Evolutionary conservation across 768 basidiomycete genomes (phyloP).

Genomic region (Suillus placidus): DNA sequence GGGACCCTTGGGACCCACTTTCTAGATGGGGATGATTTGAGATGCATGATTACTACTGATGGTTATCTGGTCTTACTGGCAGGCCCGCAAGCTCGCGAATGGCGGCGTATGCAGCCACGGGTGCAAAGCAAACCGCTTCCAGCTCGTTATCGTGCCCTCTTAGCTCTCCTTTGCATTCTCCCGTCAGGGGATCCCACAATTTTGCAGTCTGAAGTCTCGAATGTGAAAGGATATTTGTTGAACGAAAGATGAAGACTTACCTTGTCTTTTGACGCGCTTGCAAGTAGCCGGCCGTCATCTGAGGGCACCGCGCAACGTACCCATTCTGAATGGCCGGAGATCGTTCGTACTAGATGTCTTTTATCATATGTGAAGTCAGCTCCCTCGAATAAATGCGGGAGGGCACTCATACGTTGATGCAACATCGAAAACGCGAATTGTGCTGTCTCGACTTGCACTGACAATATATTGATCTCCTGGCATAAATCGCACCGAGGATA

Average conservation of each 20-base stretch:
- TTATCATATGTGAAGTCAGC: slow-evolving; percentile 19
- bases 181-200: slow-evolving; percentile 72
- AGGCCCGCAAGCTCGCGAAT: slow-evolving; percentile 79
- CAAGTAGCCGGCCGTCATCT: slow-evolving; percentile 71
- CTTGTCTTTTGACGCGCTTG: slow-evolving; percentile 87
- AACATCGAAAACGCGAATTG: slow-evolving; percentile 86
- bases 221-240: not conserved
- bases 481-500: slow-evolving; percentile 84
- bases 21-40: slow-evolving; percentile 33
- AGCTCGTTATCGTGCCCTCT: slow-evolving; percentile 88
- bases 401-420: slow-evolving; percentile 63
- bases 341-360: slow-evolving; percentile 76
- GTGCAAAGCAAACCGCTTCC: slow-evolving; percentile 82
- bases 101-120: slow-evolving; percentile 69
- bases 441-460: slow-evolving; percentile 85
- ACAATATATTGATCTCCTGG: slow-evolving; percentile 84
- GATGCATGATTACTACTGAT: slow-evolving; percentile 2
- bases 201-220: slow-evolving; percentile 61
- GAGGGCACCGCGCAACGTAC: slow-evolving; percentile 70
- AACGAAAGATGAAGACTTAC: slow-evolving; percentile 44
- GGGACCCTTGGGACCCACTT: slow-evolving; percentile 53
- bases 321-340: slow-evolving; percentile 83
- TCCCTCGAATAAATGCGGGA: slow-evolving; percentile 5
- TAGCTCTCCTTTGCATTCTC: slow-evolving; percentile 79
- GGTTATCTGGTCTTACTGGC: slow-evolving; percentile 47